Evolutionary conservation across 164 flowering plant species (phyloP).

Genomic region (Cinnamomum micranthum): DNA sequence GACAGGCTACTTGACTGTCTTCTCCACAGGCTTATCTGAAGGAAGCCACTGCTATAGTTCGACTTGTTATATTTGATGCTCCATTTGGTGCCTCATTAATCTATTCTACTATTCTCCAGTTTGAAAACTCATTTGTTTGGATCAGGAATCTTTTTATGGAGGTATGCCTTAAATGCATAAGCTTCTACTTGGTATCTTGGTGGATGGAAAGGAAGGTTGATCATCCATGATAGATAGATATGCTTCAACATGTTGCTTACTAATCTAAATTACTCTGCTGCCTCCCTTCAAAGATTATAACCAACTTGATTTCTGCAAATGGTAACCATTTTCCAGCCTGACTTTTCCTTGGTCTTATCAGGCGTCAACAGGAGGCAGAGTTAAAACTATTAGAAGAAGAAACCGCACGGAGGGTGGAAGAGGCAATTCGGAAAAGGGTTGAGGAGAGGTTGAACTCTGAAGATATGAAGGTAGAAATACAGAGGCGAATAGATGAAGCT

Average conservation of each 20-base stretch:
- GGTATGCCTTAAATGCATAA: slow-evolving; percentile 95
- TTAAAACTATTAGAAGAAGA: slow-evolving; percentile 88
- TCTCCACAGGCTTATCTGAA: slow-evolving; percentile 88
- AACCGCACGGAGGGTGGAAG: slow-evolving; percentile 85
- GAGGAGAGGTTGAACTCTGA: slow-evolving; percentile 78
- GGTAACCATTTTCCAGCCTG: slow-evolving; percentile 24
- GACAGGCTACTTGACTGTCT: slow-evolving; percentile 73
- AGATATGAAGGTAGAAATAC: slow-evolving; percentile 65
- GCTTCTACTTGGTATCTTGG: slow-evolving; percentile 54
- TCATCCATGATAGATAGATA: slow-evolving; percentile 32
- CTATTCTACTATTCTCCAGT: slow-evolving; percentile 91
- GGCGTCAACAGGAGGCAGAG: slow-evolving; percentile 95
- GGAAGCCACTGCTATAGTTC: slow-evolving; percentile 91
- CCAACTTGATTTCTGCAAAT: slow-evolving; percentile 11
- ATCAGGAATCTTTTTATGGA: slow-evolving; percentile 78
- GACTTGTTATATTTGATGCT: slow-evolving; percentile 87
- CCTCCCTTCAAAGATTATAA: slow-evolving; percentile 20
- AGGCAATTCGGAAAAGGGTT: slow-evolving; percentile 71
- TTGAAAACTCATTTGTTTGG: slow-evolving; percentile 88
- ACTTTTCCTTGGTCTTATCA: slow-evolving; percentile 37
- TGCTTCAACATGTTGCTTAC: slow-evolving; percentile 22
- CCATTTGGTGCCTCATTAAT: slow-evolving; percentile 82
- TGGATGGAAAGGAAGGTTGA: slow-evolving; percentile 51
- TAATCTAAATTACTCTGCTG: slow-evolving; percentile 17
- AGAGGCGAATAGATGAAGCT: slow-evolving; percentile 74